These are phyloP conservation scores for Phaeosphaeriaceae sp. DNA, from an alignment of 2,329 filamentous ascomycete species.

Conservation along the genomic window DNA sequence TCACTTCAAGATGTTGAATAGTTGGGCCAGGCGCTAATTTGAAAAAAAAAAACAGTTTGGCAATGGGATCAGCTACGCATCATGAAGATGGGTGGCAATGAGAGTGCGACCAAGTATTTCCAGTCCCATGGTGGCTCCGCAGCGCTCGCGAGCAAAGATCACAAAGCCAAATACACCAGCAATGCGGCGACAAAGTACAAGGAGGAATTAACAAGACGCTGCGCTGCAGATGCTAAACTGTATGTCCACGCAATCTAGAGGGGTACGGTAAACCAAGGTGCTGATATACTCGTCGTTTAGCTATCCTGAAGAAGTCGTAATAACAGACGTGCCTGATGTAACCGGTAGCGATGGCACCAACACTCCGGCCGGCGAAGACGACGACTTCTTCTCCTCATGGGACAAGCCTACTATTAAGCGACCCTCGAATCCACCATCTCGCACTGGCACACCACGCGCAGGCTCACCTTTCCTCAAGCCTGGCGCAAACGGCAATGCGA, in stretches of 20 bases:
- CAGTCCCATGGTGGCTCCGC: constrained; percentile 94
- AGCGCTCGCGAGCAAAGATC: constrained; percentile 92
- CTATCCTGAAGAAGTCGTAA: constrained; percentile 82
- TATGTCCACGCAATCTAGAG: constrained; percentile 56
- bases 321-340: constrained; percentile 71
- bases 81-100: constrained; percentile 99
- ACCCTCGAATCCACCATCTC: constrained; percentile 89
- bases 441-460: constrained; percentile 83
- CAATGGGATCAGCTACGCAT: constrained; percentile 97
- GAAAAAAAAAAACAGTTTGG: constrained; percentile 64
- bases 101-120: constrained; percentile 98
- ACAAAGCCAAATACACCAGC: constrained; percentile 95
- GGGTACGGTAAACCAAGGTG: constrained; percentile 11
- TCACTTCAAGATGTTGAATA: constrained; percentile 37
- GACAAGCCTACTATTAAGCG: constrained; percentile 97
- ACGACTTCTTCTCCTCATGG: constrained; percentile 99
- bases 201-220: constrained; percentile 88
- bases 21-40: constrained; percentile 55
- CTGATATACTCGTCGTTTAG: constrained; percentile 55
- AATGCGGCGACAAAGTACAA: constrained; percentile 96
- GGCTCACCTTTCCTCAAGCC: constrained; percentile 89
- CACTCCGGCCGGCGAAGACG: constrained; percentile 83
- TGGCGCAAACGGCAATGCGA: constrained; percentile 65
- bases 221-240: constrained; percentile 82
- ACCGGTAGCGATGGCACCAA: constrained; percentile 66